Conservation (phyloP, 768 basidiomycete species). For the Megacollybia marginata region DNA sequence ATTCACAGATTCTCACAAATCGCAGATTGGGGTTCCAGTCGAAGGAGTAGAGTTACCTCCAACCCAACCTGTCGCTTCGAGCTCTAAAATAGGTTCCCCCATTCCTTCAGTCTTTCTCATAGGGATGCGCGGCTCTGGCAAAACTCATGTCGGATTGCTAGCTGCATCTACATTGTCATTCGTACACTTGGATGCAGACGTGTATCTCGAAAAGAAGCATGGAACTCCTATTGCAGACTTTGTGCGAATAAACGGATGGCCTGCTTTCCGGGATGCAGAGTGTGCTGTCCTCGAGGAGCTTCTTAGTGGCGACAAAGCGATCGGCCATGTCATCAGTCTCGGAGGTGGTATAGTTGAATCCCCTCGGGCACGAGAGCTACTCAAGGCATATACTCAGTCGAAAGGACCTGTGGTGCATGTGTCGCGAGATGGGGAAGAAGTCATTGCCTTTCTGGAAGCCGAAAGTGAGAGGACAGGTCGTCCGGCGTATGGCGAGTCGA, state of each 20-base stretch:
- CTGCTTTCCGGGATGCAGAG: slow-evolving; percentile 82
- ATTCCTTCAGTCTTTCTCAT: slow-evolving; percentile 59
- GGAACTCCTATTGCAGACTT: slow-evolving; percentile 61
- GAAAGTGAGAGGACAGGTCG: slow-evolving; percentile 53
- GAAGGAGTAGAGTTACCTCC: slow-evolving; percentile 72
- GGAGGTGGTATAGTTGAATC: slow-evolving; percentile 96
- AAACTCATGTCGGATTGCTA: slow-evolving; percentile 78
- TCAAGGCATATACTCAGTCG: slow-evolving; percentile 54
- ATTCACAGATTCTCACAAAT: not conserved
- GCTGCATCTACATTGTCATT: slow-evolving; percentile 65
- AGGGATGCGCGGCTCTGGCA: slow-evolving; percentile 97
- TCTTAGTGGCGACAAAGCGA: slow-evolving; percentile 40
- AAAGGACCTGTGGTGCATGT: slow-evolving; percentile 81
- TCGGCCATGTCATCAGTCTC: slow-evolving; percentile 74
- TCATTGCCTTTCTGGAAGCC: slow-evolving; percentile 69
- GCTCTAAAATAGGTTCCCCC: not conserved
- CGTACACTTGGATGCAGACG: slow-evolving; percentile 79
- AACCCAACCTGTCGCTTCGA: not conserved
- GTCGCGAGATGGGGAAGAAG: slow-evolving; percentile 70
- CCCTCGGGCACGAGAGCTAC: slow-evolving; percentile 58
- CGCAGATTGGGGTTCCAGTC: slow-evolving; percentile 80
- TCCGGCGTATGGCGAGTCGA: slow-evolving; percentile 84
- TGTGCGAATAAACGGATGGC: slow-evolving; percentile 82
- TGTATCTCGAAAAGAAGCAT: slow-evolving; percentile 60
- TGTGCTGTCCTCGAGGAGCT: slow-evolving; percentile 60